A percentile compares a stretch with the other conserved stretches of the same genome.
phyloP scores from a whole-genome alignment of 768 basidiomycete species.

The Mycena alexandri region DNA sequence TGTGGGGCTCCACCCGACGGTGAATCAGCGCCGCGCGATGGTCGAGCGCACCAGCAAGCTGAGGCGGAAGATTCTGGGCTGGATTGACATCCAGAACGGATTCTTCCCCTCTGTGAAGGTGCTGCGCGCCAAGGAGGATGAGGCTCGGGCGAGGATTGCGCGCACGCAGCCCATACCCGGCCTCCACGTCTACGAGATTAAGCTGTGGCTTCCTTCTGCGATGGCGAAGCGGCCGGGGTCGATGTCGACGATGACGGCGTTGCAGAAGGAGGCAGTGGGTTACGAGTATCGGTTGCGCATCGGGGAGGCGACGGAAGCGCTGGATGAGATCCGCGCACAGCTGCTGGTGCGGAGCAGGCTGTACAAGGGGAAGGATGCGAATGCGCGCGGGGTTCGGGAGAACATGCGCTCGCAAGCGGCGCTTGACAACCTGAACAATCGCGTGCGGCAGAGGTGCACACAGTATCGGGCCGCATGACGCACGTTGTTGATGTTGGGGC shows the following conservation, averaged over 20 bases:
- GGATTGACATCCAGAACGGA: constrained; percentile 18
- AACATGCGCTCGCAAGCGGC: constrained; percentile 41
- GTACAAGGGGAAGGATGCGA: constrained; percentile 11
- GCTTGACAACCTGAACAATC: constrained; percentile 34
- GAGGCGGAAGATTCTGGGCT: constrained; percentile 1
- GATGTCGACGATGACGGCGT: no score
- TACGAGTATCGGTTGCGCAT: background rate
- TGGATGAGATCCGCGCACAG: background rate
- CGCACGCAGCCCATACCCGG: background rate
- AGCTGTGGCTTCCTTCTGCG: constrained; percentile 43
- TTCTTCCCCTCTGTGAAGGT: constrained; percentile 1
- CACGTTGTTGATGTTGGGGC: constrained; percentile 29
- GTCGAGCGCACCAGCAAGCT: constrained; percentile 18
- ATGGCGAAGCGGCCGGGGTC: constrained; percentile 8
- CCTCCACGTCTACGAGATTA: background rate
- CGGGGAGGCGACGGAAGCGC: background rate
- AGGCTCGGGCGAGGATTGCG: background rate
- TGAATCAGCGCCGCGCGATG: no score
- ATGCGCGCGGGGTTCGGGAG: constrained; percentile 37
- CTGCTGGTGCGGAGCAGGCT: background rate
- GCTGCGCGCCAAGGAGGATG: constrained; percentile 3
- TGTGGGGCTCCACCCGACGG: constrained; percentile 16
- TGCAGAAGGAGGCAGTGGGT: no score
- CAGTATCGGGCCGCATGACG: constrained; percentile 37
- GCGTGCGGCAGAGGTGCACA: constrained; percentile 25